Conservation (phyloP, 164 flowering plant genomes). For the Vitis rupestris region DNA sequence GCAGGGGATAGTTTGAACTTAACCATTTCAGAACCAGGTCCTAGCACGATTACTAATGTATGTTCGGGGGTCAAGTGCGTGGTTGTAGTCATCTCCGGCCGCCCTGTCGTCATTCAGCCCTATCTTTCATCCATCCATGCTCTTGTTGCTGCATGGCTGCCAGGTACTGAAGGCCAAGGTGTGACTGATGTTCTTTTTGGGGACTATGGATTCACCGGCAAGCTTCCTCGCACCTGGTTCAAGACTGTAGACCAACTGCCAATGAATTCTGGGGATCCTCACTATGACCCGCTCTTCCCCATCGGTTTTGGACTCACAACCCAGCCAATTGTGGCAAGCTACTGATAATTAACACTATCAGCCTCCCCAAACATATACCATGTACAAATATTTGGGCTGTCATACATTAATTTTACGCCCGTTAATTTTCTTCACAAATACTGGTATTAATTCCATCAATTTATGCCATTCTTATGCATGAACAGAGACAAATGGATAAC, state of each 20-base stretch:
- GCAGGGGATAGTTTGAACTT: slow-evolving; percentile 31
- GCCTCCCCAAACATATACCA: too few species aligned
- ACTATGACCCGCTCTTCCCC: slow-evolving; percentile 37
- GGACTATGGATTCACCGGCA: too few species aligned
- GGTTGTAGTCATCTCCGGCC: slow-evolving; percentile 29
- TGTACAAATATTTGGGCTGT: too few species aligned
- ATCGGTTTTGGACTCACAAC: slow-evolving; percentile 38
- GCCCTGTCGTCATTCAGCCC: slow-evolving; percentile 33
- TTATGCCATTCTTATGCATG: too few species aligned
- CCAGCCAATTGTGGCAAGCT: background rate
- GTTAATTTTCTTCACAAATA: too few species aligned
- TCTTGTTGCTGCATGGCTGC: slow-evolving; percentile 45
- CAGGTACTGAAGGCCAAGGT: slow-evolving; percentile 41
- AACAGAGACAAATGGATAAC: too few species aligned
- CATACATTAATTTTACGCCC: too few species aligned
- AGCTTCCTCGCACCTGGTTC: too few species aligned
- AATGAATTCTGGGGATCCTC: slow-evolving; percentile 36
- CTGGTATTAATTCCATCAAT: too few species aligned
- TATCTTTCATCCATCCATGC: slow-evolving; percentile 26
- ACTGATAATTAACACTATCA: background rate
- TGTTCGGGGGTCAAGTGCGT: slow-evolving; percentile 31
- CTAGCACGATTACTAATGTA: slow-evolving; percentile 3
- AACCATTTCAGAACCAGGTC: slow-evolving; percentile 30
- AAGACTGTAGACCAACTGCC: slow-evolving; percentile 30
- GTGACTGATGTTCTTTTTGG: slow-evolving; percentile 33